Base-by-base conservation (phyloP, 2,329 filamentous ascomycete species). In the Leptographium wingfieldii region DNA sequence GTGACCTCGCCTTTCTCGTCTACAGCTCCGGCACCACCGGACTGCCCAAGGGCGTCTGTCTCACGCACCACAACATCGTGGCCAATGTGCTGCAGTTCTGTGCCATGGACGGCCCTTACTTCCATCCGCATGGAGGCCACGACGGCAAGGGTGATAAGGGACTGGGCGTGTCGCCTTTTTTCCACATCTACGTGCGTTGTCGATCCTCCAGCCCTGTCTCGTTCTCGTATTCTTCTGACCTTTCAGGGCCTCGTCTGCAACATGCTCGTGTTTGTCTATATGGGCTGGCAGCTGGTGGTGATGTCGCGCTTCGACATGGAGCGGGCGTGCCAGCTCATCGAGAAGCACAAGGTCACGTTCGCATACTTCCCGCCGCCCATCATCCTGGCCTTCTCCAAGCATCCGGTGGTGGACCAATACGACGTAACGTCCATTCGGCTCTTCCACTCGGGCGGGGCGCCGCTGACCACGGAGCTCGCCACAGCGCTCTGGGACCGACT, bases 21-120 rank as follows among this genome's bases (percentile, higher is more conserved):
- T 96, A 95, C 71, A 90, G 86, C 56, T 92, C 87, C 9, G 92
- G 92, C 9, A 97, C 92, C 0, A 96, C 92, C 0, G 92, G 92
- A 2, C 75, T 91, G 57, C 92, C 92, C 0, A 97, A 97, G 72
- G 92, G 92, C 19, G 92, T 96, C 16, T 88, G 90, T 81, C 77
- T 96, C 38, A 87, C 84, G 9, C 92, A 97, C 72, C 72, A 75
- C 64, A 96, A 96, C 70, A 85, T 96, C 62, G 81, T 95, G 12
- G 76, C 89, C 61, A 95, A 96, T 70, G 69, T 84, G 7, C 65
- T 81, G 35, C 85, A 88, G 72, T 68, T 78, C 33, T 70, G 71
- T 1, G 68, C 72, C 31, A 73, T 78, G 5, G 86, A 90, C 60
- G 75, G 73, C 1, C 75, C 73, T 0, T 77, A 83, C 52, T 70